These are phyloP conservation scores for Zymoseptoria passerinii DNA, from an alignment of 2,329 filamentous ascomycete genomes.

Conservation along the genomic window DNA sequence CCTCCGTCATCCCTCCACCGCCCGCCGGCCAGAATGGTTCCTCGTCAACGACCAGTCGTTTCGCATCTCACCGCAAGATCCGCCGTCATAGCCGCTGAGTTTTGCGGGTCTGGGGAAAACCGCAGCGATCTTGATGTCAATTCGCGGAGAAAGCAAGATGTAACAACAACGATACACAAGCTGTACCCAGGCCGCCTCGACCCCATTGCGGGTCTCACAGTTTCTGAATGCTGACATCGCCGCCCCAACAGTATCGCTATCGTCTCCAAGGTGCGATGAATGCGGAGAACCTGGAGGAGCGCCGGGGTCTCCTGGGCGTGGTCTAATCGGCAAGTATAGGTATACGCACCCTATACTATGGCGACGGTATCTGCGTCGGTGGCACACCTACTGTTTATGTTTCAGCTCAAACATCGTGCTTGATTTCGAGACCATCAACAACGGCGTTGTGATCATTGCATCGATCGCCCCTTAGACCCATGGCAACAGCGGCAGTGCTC, in stretches of 20 bases:
- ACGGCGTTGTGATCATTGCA: background rate
- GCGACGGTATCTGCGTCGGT: background rate
- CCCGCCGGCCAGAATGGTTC: background rate
- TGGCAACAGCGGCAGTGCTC: background rate
- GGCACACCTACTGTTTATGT: background rate
- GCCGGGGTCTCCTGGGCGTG: background rate
- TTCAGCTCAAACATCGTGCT: background rate
- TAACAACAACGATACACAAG: background rate
- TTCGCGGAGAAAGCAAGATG: background rate
- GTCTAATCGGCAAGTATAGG: background rate
- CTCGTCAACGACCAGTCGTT: background rate
- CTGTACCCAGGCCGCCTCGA: background rate
- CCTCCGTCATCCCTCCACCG: background rate
- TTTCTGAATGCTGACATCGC: background rate
- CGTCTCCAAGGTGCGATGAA: background rate
- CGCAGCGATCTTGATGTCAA: background rate
- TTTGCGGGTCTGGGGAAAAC: background rate
- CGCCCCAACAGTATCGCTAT: background rate
- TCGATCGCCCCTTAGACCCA: background rate
- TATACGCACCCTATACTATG: no score
- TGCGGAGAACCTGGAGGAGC: background rate
- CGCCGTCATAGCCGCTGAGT: background rate
- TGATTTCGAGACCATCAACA: background rate
- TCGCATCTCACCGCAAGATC: background rate
- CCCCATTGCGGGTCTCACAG: background rate